Evolutionary conservation across 192 early-diverging fungal genomes (phyloP), one percentile per base, ranked within the genome.

Genomic region (Piromyces sp.): DNA sequence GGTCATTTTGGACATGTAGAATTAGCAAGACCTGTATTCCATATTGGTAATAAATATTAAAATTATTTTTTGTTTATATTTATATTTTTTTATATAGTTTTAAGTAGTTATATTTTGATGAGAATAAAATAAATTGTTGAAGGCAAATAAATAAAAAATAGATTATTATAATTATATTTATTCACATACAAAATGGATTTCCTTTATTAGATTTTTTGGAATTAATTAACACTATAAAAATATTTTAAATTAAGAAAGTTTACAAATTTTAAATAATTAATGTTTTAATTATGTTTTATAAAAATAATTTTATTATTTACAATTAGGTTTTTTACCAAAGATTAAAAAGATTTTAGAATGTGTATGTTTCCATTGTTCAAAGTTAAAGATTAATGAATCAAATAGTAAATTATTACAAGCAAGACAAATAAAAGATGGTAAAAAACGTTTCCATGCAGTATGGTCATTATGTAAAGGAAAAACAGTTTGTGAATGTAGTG

Each of bases 1-100:
- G 96, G 97, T 79, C 97, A 99, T 86, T 99, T 99, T 92, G 97
- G 94, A 17, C 94, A 97, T 84, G 96, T 99, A 86, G 95, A 97
- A 82, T 92, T 99, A 13, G 95, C 95, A 37, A 95, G 93, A 86
- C 97, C 97, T 30, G 96, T 98, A 13, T 97, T 93, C 89, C 96
- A 98, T 83, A 89, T 94, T 84, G 96, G 94, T 95, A 87, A 84
- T n/a, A n/a, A n/a, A n/a, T n/a, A n/a, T n/a, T n/a, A n/a, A n/a
- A n/a, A n/a, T n/a, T 82, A 58, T 80, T 29, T 30, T 12, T 36
- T 29, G 84, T 26, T 5, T 30, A 84, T 22, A 14, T 14, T 38
- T 14, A 13, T 38, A 38, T 38, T 14, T 14, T 38, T 14, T 38
- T 14, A 13, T 13, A 38, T 38, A n/a, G n/a, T n/a, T n/a, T n/a